These are phyloP conservation scores for Quillaja saponaria DNA, from an alignment of 306 rosid genomes.

Conservation along the genomic window DNA sequence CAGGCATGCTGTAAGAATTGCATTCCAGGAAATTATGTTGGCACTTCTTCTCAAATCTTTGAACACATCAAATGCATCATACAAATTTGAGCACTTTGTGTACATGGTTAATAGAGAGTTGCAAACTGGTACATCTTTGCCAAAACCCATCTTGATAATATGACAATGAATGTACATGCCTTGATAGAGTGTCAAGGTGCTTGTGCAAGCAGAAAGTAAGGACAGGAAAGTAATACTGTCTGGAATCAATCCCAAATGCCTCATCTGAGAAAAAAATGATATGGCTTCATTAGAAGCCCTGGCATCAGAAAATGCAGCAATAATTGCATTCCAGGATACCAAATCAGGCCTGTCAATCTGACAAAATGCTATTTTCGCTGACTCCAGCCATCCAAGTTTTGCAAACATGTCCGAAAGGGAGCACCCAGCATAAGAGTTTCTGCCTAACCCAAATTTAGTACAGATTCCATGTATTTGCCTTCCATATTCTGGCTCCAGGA, in stretches of 20 bases:
- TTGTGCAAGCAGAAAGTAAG: conserved; percentile 58
- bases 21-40: conserved; percentile 74
- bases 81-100: conserved; percentile 61
- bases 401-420: conserved; percentile 83
- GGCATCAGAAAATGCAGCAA: conserved; percentile 55
- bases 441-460: conserved; percentile 62
- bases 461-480: conserved; percentile 67
- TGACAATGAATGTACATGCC: conserved; percentile 73
- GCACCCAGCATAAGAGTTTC: conserved; percentile 67
- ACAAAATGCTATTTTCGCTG: conserved; percentile 54
- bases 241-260: conserved; percentile 46
- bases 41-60: conserved; percentile 39
- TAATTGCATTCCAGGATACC: conserved; percentile 78
- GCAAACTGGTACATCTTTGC: conserved; percentile 43
- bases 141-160: conserved; percentile 48
- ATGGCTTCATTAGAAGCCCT: conserved; percentile 53
- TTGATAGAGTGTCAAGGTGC: conserved; percentile 49
- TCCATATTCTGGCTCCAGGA: conserved; percentile 65
- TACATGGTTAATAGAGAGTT: conserved; percentile 69
- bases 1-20: conserved; percentile 62
- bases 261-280: conserved; percentile 53
- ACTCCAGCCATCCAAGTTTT: conserved; percentile 51
- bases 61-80: conserved; percentile 55
- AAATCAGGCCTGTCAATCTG: conserved; percentile 62
- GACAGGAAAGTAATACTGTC: conserved; percentile 61